Conservation (phyloP, 768 basidiomycete species). For the Collybia sp. region DNA sequence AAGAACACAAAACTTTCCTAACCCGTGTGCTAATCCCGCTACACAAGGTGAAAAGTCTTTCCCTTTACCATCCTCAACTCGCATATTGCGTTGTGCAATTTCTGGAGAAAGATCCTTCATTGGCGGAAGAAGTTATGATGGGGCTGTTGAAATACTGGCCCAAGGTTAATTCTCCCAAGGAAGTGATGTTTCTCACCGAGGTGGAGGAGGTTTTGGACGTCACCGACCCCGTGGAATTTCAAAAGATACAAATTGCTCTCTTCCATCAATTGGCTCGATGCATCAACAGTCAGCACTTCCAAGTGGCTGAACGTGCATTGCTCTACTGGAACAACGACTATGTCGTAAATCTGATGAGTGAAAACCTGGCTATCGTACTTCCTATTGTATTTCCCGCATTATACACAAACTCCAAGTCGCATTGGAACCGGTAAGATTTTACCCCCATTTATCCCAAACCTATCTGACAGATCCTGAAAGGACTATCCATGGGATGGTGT, state of each 20-base stretch:
- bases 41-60: constrained; percentile 97
- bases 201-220: constrained; percentile 99
- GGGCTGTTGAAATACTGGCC: constrained; percentile 98
- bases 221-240: constrained; percentile 93
- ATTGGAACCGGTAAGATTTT: constrained; percentile 90
- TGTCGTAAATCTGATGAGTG: constrained; percentile 98
- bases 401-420: constrained; percentile 92
- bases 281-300: constrained; percentile 99
- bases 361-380: constrained; percentile 82
- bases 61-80: constrained; percentile 97
- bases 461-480: constrained; percentile 32
- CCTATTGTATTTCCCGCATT: constrained; percentile 97
- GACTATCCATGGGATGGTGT: constrained; percentile 99
- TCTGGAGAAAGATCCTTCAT: constrained; percentile 88
- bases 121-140: constrained; percentile 94
- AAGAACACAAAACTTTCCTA: constrained; percentile 98
- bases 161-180: constrained; percentile 98
- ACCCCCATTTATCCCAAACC: constrained; percentile 3
- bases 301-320: constrained; percentile 95
- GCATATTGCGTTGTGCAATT: constrained; percentile 99
- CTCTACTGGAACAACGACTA: constrained; percentile 99
- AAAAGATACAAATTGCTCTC: constrained; percentile 88
- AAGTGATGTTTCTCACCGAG: constrained; percentile 99
- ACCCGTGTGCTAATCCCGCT: constrained; percentile 91
- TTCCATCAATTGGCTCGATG: constrained; percentile 95